These are phyloP conservation scores for Backusella australiensis DNA, from an alignment of 192 early-diverging fungal species.

Conservation along the genomic window DNA sequence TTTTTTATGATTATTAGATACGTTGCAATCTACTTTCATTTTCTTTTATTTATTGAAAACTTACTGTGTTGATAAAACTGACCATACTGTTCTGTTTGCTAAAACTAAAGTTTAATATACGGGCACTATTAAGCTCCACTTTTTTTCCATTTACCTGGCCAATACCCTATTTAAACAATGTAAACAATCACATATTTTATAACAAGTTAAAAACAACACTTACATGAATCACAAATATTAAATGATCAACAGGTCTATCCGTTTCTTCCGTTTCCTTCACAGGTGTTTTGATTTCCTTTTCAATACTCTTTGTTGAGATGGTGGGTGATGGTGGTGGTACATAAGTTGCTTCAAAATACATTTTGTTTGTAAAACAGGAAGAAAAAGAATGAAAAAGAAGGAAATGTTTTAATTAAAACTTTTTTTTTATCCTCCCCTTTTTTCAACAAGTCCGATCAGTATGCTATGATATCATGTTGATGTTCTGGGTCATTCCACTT, in stretches of 20 bases:
- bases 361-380: background rate
- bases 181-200: background rate
- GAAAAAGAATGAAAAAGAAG: background rate
- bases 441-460: background rate
- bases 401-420: background rate
- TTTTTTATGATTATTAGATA: background rate
- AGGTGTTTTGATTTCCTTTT: background rate
- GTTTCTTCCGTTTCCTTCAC: background rate
- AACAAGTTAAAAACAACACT: background rate
- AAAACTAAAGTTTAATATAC: background rate
- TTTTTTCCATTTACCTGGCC: slow-evolving; percentile 25
- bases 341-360: slow-evolving; percentile 36
- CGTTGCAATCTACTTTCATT: no score
- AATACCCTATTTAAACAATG: slow-evolving; percentile 24
- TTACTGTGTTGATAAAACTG: slow-evolving; percentile 42
- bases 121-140: background rate
- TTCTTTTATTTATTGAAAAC: background rate
- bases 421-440: background rate
- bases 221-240: slow-evolving; percentile 42
- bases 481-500: background rate
- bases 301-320: background rate
- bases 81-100: slow-evolving; percentile 44
- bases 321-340: slow-evolving; percentile 29
- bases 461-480: background rate
- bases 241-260: slow-evolving; percentile 31